Percentiles rank a stretch among this genome's conserved stretches.
Evolutionary conservation across 2,329 filamentous ascomycete genomes (phyloP).

Genomic region (Neopestalotiopsis rosae): DNA sequence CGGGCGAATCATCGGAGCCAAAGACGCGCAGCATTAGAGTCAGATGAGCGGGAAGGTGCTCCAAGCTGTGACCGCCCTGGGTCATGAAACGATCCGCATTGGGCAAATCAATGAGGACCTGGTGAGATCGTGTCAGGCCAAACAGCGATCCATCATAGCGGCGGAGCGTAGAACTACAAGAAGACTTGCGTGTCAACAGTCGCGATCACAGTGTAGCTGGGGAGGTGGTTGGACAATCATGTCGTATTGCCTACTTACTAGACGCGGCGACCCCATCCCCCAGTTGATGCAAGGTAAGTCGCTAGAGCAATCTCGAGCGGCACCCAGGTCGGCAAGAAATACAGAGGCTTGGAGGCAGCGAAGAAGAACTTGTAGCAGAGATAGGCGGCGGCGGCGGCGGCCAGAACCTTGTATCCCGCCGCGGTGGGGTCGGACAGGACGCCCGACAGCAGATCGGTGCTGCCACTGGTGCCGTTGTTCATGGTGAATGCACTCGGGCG

Average conservation of each 20-base stretch:
- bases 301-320: conserved; percentile 18
- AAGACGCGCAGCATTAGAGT: conserved; percentile 22
- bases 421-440: neutral
- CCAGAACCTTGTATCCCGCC: conserved; percentile 6
- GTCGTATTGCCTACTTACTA: conserved; percentile 1
- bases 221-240: neutral
- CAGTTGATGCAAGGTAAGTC: conserved; percentile 4
- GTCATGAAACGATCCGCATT: conserved; percentile 22
- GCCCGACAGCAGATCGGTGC: neutral
- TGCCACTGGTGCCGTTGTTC: neutral
- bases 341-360: neutral
- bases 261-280: conserved; percentile 9
- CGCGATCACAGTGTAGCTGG: neutral
- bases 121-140: conserved; percentile 32
- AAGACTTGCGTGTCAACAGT: neutral
- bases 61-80: conserved; percentile 14
- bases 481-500: neutral
- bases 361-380: conserved; percentile 6
- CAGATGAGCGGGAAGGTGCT: conserved; percentile 6
- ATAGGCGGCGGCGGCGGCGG: neutral
- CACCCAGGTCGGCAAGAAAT: conserved; percentile 1
- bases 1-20: conserved; percentile 16
- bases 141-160: conserved; percentile 20
- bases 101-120: conserved; percentile 30
- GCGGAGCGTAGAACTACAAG: conserved; percentile 6